Evolutionary conservation across 1,284 basidiomycete species (phyloP).

Genomic region (Boletus calvinii): DNA sequence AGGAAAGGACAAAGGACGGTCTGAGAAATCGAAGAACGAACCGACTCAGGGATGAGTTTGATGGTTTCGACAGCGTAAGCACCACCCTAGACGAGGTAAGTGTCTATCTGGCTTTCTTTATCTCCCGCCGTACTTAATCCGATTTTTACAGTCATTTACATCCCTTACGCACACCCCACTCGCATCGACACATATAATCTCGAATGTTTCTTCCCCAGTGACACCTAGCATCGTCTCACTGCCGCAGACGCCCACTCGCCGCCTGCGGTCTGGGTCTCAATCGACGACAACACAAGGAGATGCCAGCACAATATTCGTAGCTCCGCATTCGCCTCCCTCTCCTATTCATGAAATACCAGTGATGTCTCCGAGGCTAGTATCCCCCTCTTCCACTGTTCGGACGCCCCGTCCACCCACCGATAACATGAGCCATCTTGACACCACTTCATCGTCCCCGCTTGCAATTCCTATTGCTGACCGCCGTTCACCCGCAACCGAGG

Average conservation of each 20-base stretch:
- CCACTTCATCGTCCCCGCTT: slow-evolving; percentile 10
- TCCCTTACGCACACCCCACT: slow-evolving; percentile 45
- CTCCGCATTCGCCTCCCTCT: background rate
- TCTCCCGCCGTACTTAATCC: background rate
- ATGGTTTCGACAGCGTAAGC: slow-evolving; percentile 21
- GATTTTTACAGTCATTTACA: slow-evolving; percentile 38
- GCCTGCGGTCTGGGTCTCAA: slow-evolving; percentile 22
- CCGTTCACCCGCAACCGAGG: background rate
- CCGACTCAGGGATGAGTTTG: slow-evolving; percentile 14
- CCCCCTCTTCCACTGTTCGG: background rate
- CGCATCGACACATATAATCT: slow-evolving; percentile 48
- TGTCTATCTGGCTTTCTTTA: background rate
- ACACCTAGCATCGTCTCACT: slow-evolving; percentile 35
- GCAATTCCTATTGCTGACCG: slow-evolving; percentile 7
- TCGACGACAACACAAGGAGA: slow-evolving; percentile 20
- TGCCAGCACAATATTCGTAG: background rate
- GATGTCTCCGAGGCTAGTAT: background rate
- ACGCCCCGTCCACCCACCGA: background rate
- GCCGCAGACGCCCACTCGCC: slow-evolving; percentile 19
- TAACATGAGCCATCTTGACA: background rate
- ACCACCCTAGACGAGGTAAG: slow-evolving; percentile 48
- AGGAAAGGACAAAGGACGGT: slow-evolving; percentile 10
- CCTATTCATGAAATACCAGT: slow-evolving; percentile 3
- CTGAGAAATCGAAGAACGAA: slow-evolving; percentile 19
- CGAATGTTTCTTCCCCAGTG: slow-evolving; percentile 42